These are phyloP conservation scores for Davidsoniella eucalypti DNA, from an alignment of 2,329 filamentous ascomycete genomes.

Conservation along the genomic window DNA sequence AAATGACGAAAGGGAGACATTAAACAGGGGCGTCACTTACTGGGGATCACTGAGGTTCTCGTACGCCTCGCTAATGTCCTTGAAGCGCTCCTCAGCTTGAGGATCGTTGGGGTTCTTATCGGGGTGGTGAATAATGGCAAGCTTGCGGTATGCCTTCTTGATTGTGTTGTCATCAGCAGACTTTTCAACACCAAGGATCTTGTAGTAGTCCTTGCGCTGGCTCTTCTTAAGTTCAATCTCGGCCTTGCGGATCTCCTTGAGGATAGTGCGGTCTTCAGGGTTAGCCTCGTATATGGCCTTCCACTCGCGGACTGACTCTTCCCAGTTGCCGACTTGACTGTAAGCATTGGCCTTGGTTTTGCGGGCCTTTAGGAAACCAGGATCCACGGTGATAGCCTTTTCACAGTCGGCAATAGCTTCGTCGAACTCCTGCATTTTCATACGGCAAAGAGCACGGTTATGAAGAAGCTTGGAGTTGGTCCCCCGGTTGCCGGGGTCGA, in stretches of 20 bases:
- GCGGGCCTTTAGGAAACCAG: slow-evolving; percentile 73
- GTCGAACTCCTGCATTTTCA: slow-evolving; percentile 69
- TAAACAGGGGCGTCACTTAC: slow-evolving; percentile 36
- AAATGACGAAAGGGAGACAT: slow-evolving; percentile 17
- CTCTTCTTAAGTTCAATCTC: slow-evolving; percentile 97
- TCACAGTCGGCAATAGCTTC: slow-evolving; percentile 76
- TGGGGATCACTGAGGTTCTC: slow-evolving; percentile 88
- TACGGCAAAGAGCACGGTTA: slow-evolving; percentile 76
- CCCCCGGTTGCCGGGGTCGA: slow-evolving; percentile 77
- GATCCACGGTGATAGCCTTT: slow-evolving; percentile 65
- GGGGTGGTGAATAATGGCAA: slow-evolving; percentile 86
- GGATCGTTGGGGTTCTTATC: slow-evolving; percentile 91
- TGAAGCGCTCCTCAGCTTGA: slow-evolving; percentile 78
- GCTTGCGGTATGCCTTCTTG: slow-evolving; percentile 92
- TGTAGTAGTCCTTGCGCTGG: slow-evolving; percentile 96
- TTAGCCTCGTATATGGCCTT: slow-evolving; percentile 74
- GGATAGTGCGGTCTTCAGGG: slow-evolving; percentile 62
- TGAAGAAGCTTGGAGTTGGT: slow-evolving; percentile 91
- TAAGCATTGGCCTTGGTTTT: slow-evolving; percentile 88
- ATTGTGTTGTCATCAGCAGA: slow-evolving; percentile 70
- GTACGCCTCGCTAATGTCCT: slow-evolving; percentile 94
- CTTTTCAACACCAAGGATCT: slow-evolving; percentile 81
- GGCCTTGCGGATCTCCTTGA: slow-evolving; percentile 73
- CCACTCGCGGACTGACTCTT: slow-evolving; percentile 76
- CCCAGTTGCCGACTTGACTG: slow-evolving; percentile 76